Evolutionary conservation across 1,284 basidiomycete species (phyloP).

Genomic region (Microbotryum violaceum): DNA sequence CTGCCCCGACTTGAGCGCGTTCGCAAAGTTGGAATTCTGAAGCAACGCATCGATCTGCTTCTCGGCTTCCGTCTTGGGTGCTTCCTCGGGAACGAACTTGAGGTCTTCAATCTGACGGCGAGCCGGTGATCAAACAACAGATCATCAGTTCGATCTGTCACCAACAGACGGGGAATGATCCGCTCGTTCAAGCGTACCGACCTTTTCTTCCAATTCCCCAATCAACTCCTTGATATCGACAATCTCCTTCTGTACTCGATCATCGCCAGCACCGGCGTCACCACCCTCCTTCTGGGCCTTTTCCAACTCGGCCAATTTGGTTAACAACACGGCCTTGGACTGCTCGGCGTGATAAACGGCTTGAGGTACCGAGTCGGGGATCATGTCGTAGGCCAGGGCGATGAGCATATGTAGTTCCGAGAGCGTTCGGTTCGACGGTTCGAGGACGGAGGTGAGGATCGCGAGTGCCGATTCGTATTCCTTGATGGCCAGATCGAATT

Average conservation of each 20-base stretch:
- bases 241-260: slow-evolving; percentile 27
- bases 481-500: slow-evolving; percentile 31
- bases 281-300: neutral
- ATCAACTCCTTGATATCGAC: slow-evolving; percentile 29
- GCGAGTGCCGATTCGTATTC: slow-evolving; percentile 32
- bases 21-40: slow-evolving; percentile 7
- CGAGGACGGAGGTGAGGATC: slow-evolving; percentile 18
- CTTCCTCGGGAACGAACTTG: slow-evolving; percentile 27
- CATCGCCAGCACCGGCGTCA: slow-evolving; percentile 7
- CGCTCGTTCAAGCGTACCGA: slow-evolving; percentile 6
- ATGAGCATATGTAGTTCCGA: slow-evolving; percentile 36
- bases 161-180: neutral
- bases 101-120: slow-evolving; percentile 36
- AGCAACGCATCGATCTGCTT: slow-evolving; percentile 27
- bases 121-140: too few relatives aligned
- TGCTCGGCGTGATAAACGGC: slow-evolving; percentile 34
- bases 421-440: slow-evolving; percentile 29
- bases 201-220: slow-evolving; percentile 31
- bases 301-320: slow-evolving; percentile 22
- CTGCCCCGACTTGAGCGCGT: slow-evolving; percentile 2
- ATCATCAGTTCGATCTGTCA: neutral
- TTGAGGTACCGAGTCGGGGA: slow-evolving; percentile 23
- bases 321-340: slow-evolving; percentile 31
- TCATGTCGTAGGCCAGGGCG: slow-evolving; percentile 35
- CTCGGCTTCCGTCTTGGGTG: slow-evolving; percentile 24